Evolutionary conservation across 2,329 filamentous ascomycete genomes (phyloP).

Genomic region (Phialophora tarda): DNA sequence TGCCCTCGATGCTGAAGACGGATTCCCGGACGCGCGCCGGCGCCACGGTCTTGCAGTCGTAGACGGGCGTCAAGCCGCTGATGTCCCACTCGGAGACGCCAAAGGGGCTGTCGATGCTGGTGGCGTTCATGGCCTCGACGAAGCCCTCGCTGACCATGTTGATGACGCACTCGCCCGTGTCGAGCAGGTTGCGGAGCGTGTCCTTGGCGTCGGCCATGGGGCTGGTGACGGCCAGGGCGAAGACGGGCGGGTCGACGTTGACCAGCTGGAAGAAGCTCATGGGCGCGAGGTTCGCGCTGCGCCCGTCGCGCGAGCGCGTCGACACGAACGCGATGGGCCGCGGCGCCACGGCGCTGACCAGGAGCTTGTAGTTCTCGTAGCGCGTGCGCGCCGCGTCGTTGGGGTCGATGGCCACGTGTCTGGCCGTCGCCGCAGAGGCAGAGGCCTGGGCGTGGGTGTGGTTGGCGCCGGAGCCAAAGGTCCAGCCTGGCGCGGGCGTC

Average conservation of each 20-base stretch:
- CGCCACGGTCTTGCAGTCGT: too few species aligned
- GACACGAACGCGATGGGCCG: slow-evolving; percentile 1
- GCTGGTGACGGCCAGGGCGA: slow-evolving; percentile 67
- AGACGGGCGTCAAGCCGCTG: too few species aligned
- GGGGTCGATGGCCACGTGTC: too few species aligned
- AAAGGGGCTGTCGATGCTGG: slow-evolving; percentile 75
- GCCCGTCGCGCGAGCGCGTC: slow-evolving; percentile 63
- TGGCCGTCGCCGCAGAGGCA: too few species aligned
- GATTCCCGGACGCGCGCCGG: too few species aligned
- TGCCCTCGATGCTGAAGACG: too few species aligned
- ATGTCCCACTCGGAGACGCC: slow-evolving; percentile 48
- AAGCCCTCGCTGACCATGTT: slow-evolving; percentile 87
- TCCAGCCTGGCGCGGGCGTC: too few species aligned
- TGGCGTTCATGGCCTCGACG: slow-evolving; percentile 82
- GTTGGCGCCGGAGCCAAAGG: too few species aligned
- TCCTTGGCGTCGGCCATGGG: slow-evolving; percentile 73
- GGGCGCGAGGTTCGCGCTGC: slow-evolving; percentile 75
- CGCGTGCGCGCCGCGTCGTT: too few species aligned
- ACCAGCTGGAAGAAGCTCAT: slow-evolving; percentile 87
- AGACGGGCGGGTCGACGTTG: slow-evolving; percentile 83
- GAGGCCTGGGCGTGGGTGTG: too few species aligned
- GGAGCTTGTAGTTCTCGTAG: neutral
- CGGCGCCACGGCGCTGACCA: neutral
- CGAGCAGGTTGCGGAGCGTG: slow-evolving; percentile 73
- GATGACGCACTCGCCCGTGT: slow-evolving; percentile 76